Evolutionary conservation across 2,329 filamentous ascomycete genomes (phyloP), one percentile per base, ranked within the genome.

Genomic region (Monilinia laxa): DNA sequence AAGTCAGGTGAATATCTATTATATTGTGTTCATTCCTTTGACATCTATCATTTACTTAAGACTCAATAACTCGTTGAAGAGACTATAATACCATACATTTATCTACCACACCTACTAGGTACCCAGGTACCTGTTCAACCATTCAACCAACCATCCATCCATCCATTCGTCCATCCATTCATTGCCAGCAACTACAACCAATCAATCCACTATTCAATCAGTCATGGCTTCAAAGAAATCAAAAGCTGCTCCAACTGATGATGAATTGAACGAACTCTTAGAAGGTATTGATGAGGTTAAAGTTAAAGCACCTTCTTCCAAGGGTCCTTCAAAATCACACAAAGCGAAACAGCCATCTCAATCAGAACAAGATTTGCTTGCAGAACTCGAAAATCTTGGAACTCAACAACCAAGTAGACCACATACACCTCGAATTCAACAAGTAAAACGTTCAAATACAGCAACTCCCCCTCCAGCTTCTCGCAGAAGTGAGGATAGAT

Each of bases 331-430:
- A 28, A 75, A 75, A 66, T 55, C 71, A 62, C 77, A 81, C 42
- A 75, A 76, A 69, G 51, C 71, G 64, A 71, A 70, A 60, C 58
- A 60, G 72, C 74, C 72, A 84, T 71, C 74, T 14, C 75, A 76
- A 56, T 68, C 72, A 54, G 76, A 89, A 73, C 85, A 91, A 73
- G 93, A 97, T 76, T 87, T 94, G 67, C 85, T 98, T 51, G 93
- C 93, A 69, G 93, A 97, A 73, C 86, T 98, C 69, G 92, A 96
- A 77, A 88, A 89, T 73, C 71, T 77, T 28, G 91, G 87, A 73
- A 84, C 86, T 64, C 87, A 91, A 77, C 83, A 89, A 75, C 85
- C 91, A 42, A 88, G 88, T 70, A 88, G 93, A 58, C 91, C 94
- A 20, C 89, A 91, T 74, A 98, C 94, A 1, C 95, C 94, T 51